Evolutionary conservation across 331 rosid genomes (phyloP), one percentile per base, ranked within the genome.

Genomic region (Malus hybrid): DNA sequence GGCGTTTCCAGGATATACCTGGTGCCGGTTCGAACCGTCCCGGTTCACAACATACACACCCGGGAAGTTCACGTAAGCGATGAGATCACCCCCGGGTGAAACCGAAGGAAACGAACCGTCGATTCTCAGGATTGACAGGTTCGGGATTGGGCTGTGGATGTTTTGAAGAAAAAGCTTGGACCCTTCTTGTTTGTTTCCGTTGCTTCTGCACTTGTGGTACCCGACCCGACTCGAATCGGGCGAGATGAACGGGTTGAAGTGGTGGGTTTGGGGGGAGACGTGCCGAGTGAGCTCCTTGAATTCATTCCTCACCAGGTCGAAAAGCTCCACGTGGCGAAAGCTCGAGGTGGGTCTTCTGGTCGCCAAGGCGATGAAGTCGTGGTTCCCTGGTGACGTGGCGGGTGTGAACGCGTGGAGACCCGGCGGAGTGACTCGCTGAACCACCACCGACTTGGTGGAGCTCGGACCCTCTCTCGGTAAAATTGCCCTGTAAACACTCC

Each of bases 321-420:
- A 88, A 18, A 91, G 59, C 83, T 94, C 97, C 22, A 91, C 82
- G 72, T 94, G 98, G 28, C 98, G 98, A 55, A 70, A 94, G 5
- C 18, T 61, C 4, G 96, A 85, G 10, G 57, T 68, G 22, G 88
- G 76, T 75, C 98, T 86, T 69, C 95, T 88, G 5, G 98, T 91
- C 1, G 97, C 98, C 9, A 94, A 84, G 33, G 95, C 96, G 27
- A 94, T 91, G 88, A 91, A 86, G 4, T 84, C 78, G 32, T 88
- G 69, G 83, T 94, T 94, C 0, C 87, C 89, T 0, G 96, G 88
- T 3, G 98, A 83, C 19, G 92, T 77, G 19, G 97, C 98, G 0
- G 98, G 97, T 0, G 97, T 94, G 88, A 94, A 94, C 1, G 78
- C 92, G 79, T 94, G 98, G 73, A 94, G 61, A 67, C 97, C 95